These are phyloP conservation scores for Pseudogymnoascus pannorum DNA, from an alignment of 2,329 filamentous ascomycete genomes.

Conservation along the genomic window DNA sequence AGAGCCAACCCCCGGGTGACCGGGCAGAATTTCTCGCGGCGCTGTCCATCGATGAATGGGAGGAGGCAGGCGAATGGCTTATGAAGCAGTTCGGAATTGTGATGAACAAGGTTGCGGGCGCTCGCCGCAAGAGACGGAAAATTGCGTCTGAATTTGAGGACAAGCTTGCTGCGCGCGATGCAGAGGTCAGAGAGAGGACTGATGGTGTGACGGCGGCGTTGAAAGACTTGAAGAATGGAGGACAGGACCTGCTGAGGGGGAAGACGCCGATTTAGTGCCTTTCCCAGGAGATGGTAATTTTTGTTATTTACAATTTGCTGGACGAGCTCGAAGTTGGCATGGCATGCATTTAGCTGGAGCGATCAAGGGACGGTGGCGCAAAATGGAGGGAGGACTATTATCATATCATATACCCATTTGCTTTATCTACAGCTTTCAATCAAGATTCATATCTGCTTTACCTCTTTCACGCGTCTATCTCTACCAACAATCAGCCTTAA, in stretches of 20 bases:
- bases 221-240: constrained; percentile 23
- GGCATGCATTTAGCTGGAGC: not conserved
- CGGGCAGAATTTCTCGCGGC: constrained; percentile 19
- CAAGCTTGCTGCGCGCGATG: constrained; percentile 23
- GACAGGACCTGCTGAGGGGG: constrained; percentile 16
- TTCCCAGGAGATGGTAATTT: not conserved
- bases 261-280: not conserved
- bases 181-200: constrained; percentile 20
- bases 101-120: constrained; percentile 19
- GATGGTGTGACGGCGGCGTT: constrained; percentile 19
- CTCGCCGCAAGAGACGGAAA: constrained; percentile 22
- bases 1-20: not conserved
- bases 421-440: constrained; percentile 12
- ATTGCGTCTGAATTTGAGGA: constrained; percentile 21
- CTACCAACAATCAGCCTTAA: constrained; percentile 40
- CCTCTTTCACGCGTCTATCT: constrained; percentile 36
- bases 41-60: constrained; percentile 26
- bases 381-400: not conserved
- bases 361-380: not conserved
- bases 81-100: constrained; percentile 21
- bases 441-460: constrained; percentile 22
- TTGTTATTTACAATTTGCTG: not conserved
- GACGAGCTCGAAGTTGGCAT: not conserved
- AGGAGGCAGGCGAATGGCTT: constrained; percentile 27
- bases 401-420: constrained; percentile 20